Percentiles rank a stretch among this genome's conserved stretches.
Evolutionary conservation across 371 early-diverging fungal species (phyloP).

Genomic region (Mucor plumbeus): DNA sequence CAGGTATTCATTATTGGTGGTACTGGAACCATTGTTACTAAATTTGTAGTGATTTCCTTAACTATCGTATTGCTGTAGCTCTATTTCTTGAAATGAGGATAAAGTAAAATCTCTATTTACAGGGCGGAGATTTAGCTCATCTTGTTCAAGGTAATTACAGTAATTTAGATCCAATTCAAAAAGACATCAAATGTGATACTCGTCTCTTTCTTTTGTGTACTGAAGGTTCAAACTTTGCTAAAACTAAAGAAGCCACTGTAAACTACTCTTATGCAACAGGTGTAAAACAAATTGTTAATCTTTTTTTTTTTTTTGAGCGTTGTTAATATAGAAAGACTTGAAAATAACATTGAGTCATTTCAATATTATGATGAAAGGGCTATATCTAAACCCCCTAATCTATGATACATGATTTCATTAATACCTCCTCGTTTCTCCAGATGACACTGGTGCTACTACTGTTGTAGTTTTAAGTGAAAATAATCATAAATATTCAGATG

Average conservation of each 20-base stretch:
- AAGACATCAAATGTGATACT: slow-evolving; percentile 32
- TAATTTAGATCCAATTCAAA: slow-evolving; percentile 23
- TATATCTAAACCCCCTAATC: slow-evolving; percentile 29
- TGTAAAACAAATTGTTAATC: slow-evolving; percentile 40
- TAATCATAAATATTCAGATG: slow-evolving; percentile 26
- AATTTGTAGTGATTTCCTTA: slow-evolving; percentile 23
- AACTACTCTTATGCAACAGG: slow-evolving; percentile 35
- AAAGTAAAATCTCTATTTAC: slow-evolving; percentile 23
- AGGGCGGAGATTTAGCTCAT: neutral
- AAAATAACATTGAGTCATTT: slow-evolving; percentile 4
- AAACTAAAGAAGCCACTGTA: slow-evolving; percentile 20
- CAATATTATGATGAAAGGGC: slow-evolving; percentile 37
- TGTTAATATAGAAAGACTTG: slow-evolving; percentile 27
- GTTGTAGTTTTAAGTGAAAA: slow-evolving; percentile 21
- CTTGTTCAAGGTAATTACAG: slow-evolving; percentile 36
- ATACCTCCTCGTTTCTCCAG: slow-evolving; percentile 38
- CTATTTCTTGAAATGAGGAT: slow-evolving; percentile 25
- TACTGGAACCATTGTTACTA: slow-evolving; percentile 36
- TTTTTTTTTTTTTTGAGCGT: slow-evolving; percentile 38
- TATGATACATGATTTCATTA: slow-evolving; percentile 31
- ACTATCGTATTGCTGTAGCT: slow-evolving; percentile 19
- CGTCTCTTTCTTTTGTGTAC: slow-evolving; percentile 34
- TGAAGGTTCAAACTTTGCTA: slow-evolving; percentile 9
- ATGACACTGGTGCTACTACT: slow-evolving; percentile 30
- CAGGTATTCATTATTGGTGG: slow-evolving; percentile 38